These are phyloP conservation scores for Primulina tabacum DNA, from an alignment of 257 asterid genomes.

Conservation along the genomic window DNA sequence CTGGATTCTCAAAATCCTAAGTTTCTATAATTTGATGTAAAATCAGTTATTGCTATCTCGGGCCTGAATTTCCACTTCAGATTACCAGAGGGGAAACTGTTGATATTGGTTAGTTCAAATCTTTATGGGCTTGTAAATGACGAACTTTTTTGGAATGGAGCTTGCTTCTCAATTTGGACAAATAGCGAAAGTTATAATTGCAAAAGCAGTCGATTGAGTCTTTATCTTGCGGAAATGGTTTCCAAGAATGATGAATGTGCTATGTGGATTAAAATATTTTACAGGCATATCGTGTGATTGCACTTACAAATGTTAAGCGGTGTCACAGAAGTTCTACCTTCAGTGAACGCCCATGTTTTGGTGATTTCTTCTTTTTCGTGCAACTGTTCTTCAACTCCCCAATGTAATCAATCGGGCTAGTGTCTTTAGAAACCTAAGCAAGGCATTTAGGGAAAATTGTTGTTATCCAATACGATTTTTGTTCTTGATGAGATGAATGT, in stretches of 20 bases:
- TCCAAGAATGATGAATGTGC: neutral
- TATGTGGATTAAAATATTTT: neutral
- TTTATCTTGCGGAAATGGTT: neutral
- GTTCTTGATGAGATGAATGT: conserved; percentile 2
- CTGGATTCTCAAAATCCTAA: too few species aligned
- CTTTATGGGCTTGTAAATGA: neutral
- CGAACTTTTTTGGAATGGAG: neutral
- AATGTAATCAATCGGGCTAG: neutral
- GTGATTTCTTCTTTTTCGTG: neutral
- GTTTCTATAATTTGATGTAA: neutral
- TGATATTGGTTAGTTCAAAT: neutral
- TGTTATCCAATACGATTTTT: conserved; percentile 12
- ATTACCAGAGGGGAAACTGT: neutral
- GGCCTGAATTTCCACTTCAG: conserved; percentile 11
- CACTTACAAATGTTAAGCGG: neutral
- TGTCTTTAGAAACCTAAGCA: neutral
- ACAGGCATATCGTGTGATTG: neutral
- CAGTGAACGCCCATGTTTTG: neutral
- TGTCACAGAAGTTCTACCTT: neutral
- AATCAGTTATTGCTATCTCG: conserved; percentile 3
- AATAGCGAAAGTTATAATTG: neutral
- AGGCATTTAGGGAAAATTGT: conserved; percentile 8
- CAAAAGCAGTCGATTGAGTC: neutral
- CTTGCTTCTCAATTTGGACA: neutral
- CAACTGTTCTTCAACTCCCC: neutral